Percentiles rank a stretch among this genome's conserved stretches.
These are phyloP conservation scores for Thraustochytrium striatum DNA, from an alignment of 352 stramenopile genomes.

Conservation along the genomic window DNA sequence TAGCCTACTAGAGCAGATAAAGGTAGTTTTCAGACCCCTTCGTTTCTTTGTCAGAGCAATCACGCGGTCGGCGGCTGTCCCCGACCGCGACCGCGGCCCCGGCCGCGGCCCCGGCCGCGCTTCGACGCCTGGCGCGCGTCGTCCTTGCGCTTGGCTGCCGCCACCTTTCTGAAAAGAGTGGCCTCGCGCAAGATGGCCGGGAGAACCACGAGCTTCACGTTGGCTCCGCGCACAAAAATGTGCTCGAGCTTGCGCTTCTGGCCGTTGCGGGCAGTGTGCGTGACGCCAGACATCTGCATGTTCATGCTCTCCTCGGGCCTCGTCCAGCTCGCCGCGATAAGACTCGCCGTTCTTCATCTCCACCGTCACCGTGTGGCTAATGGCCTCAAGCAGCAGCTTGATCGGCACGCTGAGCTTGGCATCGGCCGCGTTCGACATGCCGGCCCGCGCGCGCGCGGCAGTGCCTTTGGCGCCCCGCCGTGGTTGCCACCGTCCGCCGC, in stretches of 20 bases:
- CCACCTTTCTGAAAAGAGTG: conserved; percentile 38
- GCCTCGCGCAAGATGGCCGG: conserved; percentile 10
- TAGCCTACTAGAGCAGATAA: too few species aligned
- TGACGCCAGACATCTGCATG: conserved; percentile 74
- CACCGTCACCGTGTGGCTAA: conserved; percentile 72
- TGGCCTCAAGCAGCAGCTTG: conserved; percentile 74
- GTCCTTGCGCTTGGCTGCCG: conserved; percentile 17
- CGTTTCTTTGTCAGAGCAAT: too few species aligned
- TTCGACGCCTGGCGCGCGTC: too few species aligned
- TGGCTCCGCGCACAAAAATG: conserved; percentile 26
- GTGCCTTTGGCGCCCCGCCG: background rate
- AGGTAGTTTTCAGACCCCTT: too few species aligned
- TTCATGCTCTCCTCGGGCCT: conserved; percentile 84
- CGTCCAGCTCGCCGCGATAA: conserved; percentile 71
- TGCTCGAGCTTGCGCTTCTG: conserved; percentile 75
- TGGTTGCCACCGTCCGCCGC: background rate
- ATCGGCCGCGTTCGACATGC: conserved; percentile 29
- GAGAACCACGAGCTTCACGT: conserved; percentile 38
- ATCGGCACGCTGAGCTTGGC: conserved; percentile 64
- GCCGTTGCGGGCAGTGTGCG: conserved; percentile 72
- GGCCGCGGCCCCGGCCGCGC: too few species aligned
- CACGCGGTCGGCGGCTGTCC: too few species aligned
- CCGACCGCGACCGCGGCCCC: too few species aligned
- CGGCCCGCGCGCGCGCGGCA: too few species aligned
- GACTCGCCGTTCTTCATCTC: conserved; percentile 83